Evolutionary conservation across 257 asterid genomes (phyloP), one percentile per base, ranked within the genome.

Genomic region (Nicotiana noctiflora): DNA sequence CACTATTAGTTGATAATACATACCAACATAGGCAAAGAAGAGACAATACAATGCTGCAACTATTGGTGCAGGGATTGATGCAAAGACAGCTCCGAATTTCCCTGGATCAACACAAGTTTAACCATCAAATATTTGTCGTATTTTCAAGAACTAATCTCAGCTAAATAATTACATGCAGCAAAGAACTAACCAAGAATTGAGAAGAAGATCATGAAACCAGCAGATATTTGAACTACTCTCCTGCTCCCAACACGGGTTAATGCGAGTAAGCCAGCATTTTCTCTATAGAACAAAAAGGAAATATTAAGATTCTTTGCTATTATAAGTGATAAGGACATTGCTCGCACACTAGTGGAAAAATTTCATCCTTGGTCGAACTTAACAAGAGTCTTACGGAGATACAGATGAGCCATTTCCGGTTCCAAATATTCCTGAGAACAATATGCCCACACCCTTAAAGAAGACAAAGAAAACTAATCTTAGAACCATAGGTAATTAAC

Each of bases 151-250:
- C 27, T 51, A 8, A 81, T 44, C 57, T 70, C 19, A 40, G 13
- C 74, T 18, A 37, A 21, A 78, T 32, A 56, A 23, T 34, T n/a
- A 5, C 51, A 65, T 49, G 51, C 8, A 56, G 10, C 52, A 18
- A 9, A 37, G n/a, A 31, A 55, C 84, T 86, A 80, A 84, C 99
- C 99, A 57, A 96, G 93, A 80, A 96, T 83, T 12, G 99, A 92
- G 86, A 96, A 96, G 88, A 96, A 96, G 81, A 96, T 90, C 99
- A 96, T 96, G 86, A 96, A 96, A 82, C 96, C 97, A 77, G 97
- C 97, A 29, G 99, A 91, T 86, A 96, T 94, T 80, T 92, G 98
- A 66, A 94, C 86, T 32, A 96, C 99, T 82, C 98, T 90, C 6
- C 99, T 91, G 90, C 98, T 94, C 31, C 99, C 99, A 63, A 96